Base-by-base conservation (phyloP, 2,329 filamentous ascomycete genomes). In the Clonostachys chloroleuca region DNA sequence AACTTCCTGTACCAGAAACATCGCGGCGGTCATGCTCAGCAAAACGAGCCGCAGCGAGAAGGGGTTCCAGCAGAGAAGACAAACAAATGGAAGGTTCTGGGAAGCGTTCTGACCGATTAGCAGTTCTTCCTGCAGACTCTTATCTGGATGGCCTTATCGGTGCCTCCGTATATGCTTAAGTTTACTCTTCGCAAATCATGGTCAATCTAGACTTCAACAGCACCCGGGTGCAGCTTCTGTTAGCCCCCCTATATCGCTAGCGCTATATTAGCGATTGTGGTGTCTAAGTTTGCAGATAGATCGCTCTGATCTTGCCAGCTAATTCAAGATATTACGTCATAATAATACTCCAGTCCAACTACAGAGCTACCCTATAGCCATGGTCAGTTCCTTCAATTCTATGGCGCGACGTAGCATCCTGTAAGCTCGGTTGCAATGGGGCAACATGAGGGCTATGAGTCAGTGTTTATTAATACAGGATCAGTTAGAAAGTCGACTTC, bases 21-120 rank as follows among this genome's bases (percentile, higher is more conserved):
- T 17, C 42, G 42, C 14, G 42, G 13, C 13, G 16, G 35, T 6
- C 35, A 13, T 13, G 20, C 5, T 20, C 35, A 37, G 35, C 35
- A 37, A 16, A 13, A 37, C 13, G 5, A 37, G 13, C 13, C 13
- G 13, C 13, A 37, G 35, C 35, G 35, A 13, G 35, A 16, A 13
- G 5, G 13, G 13, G 13, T 16, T 16, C 0, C 77, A 86, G 20
- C 20, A 55, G 80, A 87, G 37, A 40, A 46, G 36, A 20, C 18
- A 13, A 9, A 42, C 12, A 46, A 34, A 30, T 18, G 14, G 14
- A 41, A 10, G 34, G n/a, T 46, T 24, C 37, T 46, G 13, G 37
- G 54, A 0, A 49, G 46, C 10, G 62, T 69, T 14, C 43, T 72
- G 6, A 58, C 56, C 6, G 71, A 74, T 54, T 73, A 68, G 67